Percentiles rank a stretch among this genome's conserved stretches.
phyloP scores from a whole-genome alignment of 2,329 filamentous ascomycete genomes.

The Nectriaceae sp. region DNA sequence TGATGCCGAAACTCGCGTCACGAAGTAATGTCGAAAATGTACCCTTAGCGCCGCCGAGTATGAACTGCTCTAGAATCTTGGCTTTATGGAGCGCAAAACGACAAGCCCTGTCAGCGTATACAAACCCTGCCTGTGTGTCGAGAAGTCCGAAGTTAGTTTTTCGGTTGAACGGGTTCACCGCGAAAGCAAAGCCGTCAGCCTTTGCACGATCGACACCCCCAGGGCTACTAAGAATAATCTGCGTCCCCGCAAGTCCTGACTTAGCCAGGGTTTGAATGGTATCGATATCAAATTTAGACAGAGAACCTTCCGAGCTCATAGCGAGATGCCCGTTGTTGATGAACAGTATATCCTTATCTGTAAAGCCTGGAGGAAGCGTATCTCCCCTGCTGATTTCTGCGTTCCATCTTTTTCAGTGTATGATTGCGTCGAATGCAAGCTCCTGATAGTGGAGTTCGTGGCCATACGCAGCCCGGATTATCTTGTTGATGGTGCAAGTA shows the following conservation, averaged over 20 bases:
- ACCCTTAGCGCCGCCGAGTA: slow-evolving; percentile 37
- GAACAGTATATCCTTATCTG: background rate
- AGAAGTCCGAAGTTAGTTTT: slow-evolving; percentile 40
- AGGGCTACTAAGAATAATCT: background rate
- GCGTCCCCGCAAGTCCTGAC: slow-evolving; percentile 1
- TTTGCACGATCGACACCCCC: slow-evolving; percentile 29
- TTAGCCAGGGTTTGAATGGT: slow-evolving; percentile 7
- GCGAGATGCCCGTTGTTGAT: slow-evolving; percentile 9
- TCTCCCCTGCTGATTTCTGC: slow-evolving; percentile 1
- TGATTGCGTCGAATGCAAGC: slow-evolving; percentile 7
- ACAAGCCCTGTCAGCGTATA: slow-evolving; percentile 48
- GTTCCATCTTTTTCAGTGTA: slow-evolving; percentile 6
- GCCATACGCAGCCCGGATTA: slow-evolving; percentile 7
- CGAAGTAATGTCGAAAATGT: slow-evolving; percentile 30
- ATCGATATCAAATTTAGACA: slow-evolving; percentile 4
- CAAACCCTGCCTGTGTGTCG: slow-evolving; percentile 48
- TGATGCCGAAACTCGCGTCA: slow-evolving; percentile 19
- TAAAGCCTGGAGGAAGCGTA: slow-evolving; percentile 1
- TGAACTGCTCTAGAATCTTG: slow-evolving; percentile 38
- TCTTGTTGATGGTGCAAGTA: slow-evolving; percentile 1
- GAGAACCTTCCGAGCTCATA: background rate
- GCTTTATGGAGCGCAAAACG: slow-evolving; percentile 46
- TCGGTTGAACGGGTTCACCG: slow-evolving; percentile 41
- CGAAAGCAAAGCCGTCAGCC: slow-evolving; percentile 29
- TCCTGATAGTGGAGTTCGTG: slow-evolving; percentile 4